Evolutionary conservation across 108 stramenopile genomes (phyloP).

Genomic region (Skeletonema marinoi): DNA sequence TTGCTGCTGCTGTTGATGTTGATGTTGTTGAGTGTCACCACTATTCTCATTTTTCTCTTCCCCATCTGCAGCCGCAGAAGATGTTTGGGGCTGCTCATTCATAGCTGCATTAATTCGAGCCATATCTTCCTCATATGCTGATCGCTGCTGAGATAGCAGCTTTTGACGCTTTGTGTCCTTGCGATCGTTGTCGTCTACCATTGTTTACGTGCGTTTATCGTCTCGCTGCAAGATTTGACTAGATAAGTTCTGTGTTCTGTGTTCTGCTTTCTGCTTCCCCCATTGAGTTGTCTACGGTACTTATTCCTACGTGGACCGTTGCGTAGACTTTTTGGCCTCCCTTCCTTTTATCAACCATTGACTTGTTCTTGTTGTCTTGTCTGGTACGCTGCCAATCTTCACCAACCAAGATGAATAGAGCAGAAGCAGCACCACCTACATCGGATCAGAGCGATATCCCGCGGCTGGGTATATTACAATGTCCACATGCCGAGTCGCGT

Average conservation of each 20-base stretch:
- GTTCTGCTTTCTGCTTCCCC: not conserved
- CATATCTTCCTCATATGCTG: constrained; percentile 2
- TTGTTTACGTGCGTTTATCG: not conserved
- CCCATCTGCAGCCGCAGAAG: not conserved
- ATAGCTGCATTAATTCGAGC: not conserved
- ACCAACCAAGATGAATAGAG: not conserved
- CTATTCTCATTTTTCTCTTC: not conserved
- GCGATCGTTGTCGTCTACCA: not conserved
- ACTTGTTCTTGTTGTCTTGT: no score
- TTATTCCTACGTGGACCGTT: no score
- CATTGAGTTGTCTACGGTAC: no score
- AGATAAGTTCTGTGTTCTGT: no score
- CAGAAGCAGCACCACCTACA: not conserved
- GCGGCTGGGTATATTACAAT: constrained; percentile 32
- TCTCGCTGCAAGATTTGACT: no score
- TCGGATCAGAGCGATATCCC: not conserved
- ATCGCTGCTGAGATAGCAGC: not conserved
- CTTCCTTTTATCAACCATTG: no score
- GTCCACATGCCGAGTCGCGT: constrained; percentile 30
- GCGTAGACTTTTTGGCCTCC: no score
- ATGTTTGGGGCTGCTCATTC: not conserved
- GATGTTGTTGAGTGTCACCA: not conserved
- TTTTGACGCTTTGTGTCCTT: constrained; percentile 4
- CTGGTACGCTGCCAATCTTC: no score
- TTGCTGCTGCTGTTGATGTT: not conserved